These are phyloP conservation scores for Rhizopogon vulgaris DNA, from an alignment of 768 basidiomycete species.

Conservation along the genomic window DNA sequence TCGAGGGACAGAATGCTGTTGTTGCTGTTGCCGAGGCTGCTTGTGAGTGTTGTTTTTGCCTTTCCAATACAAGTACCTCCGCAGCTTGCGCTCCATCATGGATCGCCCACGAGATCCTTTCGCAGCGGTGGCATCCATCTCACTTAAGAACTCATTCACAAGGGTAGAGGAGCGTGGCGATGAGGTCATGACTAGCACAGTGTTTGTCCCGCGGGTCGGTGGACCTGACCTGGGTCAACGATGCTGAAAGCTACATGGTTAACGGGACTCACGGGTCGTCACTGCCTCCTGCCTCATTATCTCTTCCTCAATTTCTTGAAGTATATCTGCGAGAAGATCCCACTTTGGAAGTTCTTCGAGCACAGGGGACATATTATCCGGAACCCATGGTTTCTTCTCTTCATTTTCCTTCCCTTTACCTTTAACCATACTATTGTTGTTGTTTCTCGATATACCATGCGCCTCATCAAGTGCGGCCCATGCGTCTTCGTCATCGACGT, in stretches of 20 bases:
- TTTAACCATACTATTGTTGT: not conserved
- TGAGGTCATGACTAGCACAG: conserved; percentile 83
- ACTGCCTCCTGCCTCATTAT: conserved; percentile 56
- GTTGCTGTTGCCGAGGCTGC: not conserved
- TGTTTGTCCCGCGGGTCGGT: conserved; percentile 54
- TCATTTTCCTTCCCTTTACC: conserved; percentile 11
- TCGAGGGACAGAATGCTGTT: not conserved
- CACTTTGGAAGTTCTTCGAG: conserved; percentile 96
- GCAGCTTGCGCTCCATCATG: conserved; percentile 78
- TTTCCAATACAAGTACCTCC: conserved; percentile 80
- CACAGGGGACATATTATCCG: conserved; percentile 74
- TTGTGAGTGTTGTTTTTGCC: conserved; percentile 32
- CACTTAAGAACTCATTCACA: conserved; percentile 72
- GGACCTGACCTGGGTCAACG: not conserved
- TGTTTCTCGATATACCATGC: conserved; percentile 27
- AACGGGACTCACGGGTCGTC: conserved; percentile 11
- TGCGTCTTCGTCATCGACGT: conserved; percentile 62
- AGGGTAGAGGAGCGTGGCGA: conserved; percentile 70
- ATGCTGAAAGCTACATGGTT: not conserved
- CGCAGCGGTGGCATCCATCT: conserved; percentile 49
- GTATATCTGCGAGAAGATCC: conserved; percentile 74
- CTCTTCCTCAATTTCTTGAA: conserved; percentile 89
- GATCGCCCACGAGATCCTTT: conserved; percentile 57
- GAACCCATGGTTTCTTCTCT: conserved; percentile 46
- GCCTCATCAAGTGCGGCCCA: conserved; percentile 70